Percentiles rank a stretch among this genome's conserved stretches.
Conservation (phyloP, 768 basidiomycete genomes). For the Leccinellum albellum region DNA sequence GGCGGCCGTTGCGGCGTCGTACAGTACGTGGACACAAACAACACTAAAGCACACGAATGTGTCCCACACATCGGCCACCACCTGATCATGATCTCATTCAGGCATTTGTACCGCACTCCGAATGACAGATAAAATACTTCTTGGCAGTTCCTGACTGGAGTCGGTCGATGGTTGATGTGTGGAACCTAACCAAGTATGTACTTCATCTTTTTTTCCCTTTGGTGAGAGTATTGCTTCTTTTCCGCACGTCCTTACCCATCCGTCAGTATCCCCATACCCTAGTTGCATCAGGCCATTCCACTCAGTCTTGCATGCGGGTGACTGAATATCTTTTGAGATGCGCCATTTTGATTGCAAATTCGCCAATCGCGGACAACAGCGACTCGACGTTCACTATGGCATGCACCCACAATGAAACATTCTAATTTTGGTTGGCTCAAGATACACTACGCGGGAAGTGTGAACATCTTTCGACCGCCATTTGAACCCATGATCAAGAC, state of each 20-base stretch:
- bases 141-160: not conserved
- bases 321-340: not conserved
- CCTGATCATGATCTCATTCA: not conserved
- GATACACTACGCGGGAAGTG: conserved; percentile 1
- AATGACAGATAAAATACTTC: no score
- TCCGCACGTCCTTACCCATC: not conserved
- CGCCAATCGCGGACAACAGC: not conserved
- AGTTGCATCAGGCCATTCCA: not conserved
- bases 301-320: not conserved
- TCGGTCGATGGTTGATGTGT: not conserved
- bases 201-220: not conserved
- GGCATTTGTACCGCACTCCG: not conserved
- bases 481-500: not conserved
- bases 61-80: no score
- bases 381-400: not conserved
- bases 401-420: not conserved
- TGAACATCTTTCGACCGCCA: not conserved
- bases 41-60: no score
- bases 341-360: not conserved
- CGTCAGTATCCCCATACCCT: not conserved
- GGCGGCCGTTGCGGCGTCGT: no score
- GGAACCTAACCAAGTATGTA: not conserved
- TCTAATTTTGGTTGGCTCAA: conserved; percentile 10
- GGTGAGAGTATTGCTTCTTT: not conserved
- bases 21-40: no score